Evolutionary conservation across 495 filamentous ascomycete species (phyloP), one percentile per base, ranked within the genome.

Genomic region (Achaetomiella virescens): DNA sequence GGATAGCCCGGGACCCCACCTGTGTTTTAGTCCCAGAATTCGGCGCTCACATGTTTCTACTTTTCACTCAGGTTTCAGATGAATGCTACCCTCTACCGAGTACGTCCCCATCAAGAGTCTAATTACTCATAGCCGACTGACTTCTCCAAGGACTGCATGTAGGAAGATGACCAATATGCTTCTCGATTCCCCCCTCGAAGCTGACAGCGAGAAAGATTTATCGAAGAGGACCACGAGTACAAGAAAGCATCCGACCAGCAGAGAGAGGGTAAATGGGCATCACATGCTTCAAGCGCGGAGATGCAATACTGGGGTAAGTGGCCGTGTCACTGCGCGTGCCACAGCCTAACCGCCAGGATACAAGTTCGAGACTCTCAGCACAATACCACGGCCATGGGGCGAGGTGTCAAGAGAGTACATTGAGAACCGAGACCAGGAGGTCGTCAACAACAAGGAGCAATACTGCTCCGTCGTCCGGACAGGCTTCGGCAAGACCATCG

Each of bases 391-490:
- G 3, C 78, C 82, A 5, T 96, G 90, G 89, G 83, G 80, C 45
- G 74, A 82, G 35, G 84, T 82, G 6, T 70, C 81, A 2, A 80
- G 89, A 43, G 82, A 86, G 2, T 79, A 84, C 53, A 96, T 98
- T 60, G 91, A 97, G 67, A 71, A 65, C 40, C 83, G 93, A 14
- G 81, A 86, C 20, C 61, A 84, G 6, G 71, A 85, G 52, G 55
- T 84, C 2, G 91, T 96, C 33, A 90, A 82, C 62, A 97, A 97
- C 65, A 79, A 90, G 59, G 86, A 87, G 8, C 93, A 97, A 60
- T 96, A 95, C 72, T 98, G 93, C 69, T 96, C 90, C 1, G 82
- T 98, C 14, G 91, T 95, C 15, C 84, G 84, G 20, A 96, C 91
- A 0, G 88, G 88, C 6, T 85, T 97, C 52, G 91, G 90, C 0